These are phyloP conservation scores for Balakata baccata DNA, from an alignment of 345 rosid genomes.

Conservation along the genomic window DNA sequence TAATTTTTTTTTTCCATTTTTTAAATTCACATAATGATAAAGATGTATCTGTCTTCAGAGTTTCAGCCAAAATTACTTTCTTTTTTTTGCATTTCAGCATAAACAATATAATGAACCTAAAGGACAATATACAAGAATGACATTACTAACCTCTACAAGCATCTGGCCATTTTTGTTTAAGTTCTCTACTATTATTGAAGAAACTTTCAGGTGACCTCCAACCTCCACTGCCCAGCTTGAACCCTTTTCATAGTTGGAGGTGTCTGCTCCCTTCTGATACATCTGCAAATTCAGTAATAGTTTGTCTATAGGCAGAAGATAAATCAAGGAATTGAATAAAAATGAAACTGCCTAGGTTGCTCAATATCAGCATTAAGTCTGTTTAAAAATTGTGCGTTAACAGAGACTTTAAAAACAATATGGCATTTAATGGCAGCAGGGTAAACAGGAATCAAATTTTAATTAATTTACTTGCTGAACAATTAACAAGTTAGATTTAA, in stretches of 20 bases:
- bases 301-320: neutral
- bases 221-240: slow-evolving; percentile 86
- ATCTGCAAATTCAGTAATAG: slow-evolving; percentile 43
- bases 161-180: slow-evolving; percentile 76
- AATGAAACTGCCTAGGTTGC: neutral
- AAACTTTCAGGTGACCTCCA: slow-evolving; percentile 85
- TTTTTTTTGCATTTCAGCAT: neutral
- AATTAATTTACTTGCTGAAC: neutral
- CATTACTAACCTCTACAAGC: slow-evolving; percentile 69
- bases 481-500: neutral
- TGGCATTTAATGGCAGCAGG: neutral
- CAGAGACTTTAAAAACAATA: neutral
- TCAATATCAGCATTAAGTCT: neutral
- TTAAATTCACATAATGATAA: neutral
- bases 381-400: neutral
- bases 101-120: slow-evolving; percentile 10
- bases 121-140: neutral
- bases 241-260: slow-evolving; percentile 50
- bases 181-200: slow-evolving; percentile 89
- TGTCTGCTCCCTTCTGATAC: slow-evolving; percentile 53
- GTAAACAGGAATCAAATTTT: neutral
- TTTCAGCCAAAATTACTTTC: neutral
- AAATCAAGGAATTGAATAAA: neutral
- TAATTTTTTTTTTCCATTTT: neutral
- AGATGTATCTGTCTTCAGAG: neutral